phyloP scores from a whole-genome alignment of 306 rosid genomes.

The Castanea crenata region DNA sequence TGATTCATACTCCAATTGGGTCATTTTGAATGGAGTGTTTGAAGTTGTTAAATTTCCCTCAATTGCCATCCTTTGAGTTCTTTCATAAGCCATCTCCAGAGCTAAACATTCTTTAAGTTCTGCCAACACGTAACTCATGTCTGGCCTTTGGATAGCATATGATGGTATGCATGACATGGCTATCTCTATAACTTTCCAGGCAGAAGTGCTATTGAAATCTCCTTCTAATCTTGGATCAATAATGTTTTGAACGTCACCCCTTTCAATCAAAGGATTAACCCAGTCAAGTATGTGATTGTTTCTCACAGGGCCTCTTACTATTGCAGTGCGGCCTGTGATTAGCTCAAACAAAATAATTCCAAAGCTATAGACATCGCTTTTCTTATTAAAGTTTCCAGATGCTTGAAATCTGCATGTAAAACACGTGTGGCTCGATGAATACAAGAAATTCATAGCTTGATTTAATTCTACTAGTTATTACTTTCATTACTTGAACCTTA shows the following conservation, averaged over 20 bases:
- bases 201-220: slow-evolving; percentile 16
- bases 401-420: not conserved
- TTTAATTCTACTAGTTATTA: not conserved
- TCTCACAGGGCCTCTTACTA: not conserved
- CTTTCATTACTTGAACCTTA: not conserved
- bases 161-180: slow-evolving; percentile 21
- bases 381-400: not conserved
- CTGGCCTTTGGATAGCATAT: slow-evolving; percentile 23
- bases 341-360: slow-evolving; percentile 27
- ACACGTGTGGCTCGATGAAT: not conserved
- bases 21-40: not conserved
- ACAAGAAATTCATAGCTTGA: not conserved
- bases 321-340: slow-evolving; percentile 16
- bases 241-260: slow-evolving; percentile 6
- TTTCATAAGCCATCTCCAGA: slow-evolving; percentile 4
- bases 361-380: slow-evolving; percentile 29
- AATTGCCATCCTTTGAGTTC: not conserved
- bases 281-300: not conserved
- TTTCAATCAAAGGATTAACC: slow-evolving; percentile 11
- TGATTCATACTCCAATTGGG: not conserved
- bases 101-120: slow-evolving; percentile 30
- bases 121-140: slow-evolving; percentile 23
- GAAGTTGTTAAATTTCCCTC: not conserved
- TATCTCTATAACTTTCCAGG: slow-evolving; percentile 27
- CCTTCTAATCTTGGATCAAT: slow-evolving; percentile 19